Evolutionary conservation across 2,329 filamentous ascomycete genomes (phyloP), one percentile per base, ranked within the genome.

Genomic region (Lomentospora prolificans): DNA sequence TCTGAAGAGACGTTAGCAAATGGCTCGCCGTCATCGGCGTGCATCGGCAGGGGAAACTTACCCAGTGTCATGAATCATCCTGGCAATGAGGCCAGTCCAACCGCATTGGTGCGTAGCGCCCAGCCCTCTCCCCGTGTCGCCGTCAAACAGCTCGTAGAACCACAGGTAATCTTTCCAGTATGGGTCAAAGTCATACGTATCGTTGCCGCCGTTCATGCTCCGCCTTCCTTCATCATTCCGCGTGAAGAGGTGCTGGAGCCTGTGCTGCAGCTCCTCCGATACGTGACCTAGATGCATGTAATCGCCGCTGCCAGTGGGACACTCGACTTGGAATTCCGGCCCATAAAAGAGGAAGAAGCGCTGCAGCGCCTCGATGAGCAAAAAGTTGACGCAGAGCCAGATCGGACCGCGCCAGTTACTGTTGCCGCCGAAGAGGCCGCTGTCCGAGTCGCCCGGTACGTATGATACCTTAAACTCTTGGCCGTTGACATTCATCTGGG

Each of bases 101-200:
- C 92, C 92, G 66, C 90, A 96, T 70, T 97, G 94, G 70, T 97
- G 94, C 51, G 86, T 92, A 36, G 92, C 90, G 57, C 92, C 92
- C 1, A 97, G 79, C 14, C 94, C 92, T 61, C 90, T 86, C 12
- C 92, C 92, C 53, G 78, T 85, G 67, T 97, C 91, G 39, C 90
- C 92, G 66, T 97, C 92, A 67, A 97, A 97, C 77, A 95, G 97
- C 69, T 97, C 92, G 67, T 95, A 87, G 78, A 95, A 97, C 89
- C 90, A 96, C 64, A 97, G 55, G 65, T 91, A 83, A 64, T 95
- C 91, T 69, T 87, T 92, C 92, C 92, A 97, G 70, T 96, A 77
- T 24, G 89, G 85, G 66, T 97, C 90, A 65, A 88, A 96, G 72
- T 97, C 90, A 30, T 96, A 83, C 61, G 86, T 80, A 63, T 96